Evolutionary conservation across 805 yeast species (phyloP).

Genomic region (Hanseniaspora lachancei): DNA sequence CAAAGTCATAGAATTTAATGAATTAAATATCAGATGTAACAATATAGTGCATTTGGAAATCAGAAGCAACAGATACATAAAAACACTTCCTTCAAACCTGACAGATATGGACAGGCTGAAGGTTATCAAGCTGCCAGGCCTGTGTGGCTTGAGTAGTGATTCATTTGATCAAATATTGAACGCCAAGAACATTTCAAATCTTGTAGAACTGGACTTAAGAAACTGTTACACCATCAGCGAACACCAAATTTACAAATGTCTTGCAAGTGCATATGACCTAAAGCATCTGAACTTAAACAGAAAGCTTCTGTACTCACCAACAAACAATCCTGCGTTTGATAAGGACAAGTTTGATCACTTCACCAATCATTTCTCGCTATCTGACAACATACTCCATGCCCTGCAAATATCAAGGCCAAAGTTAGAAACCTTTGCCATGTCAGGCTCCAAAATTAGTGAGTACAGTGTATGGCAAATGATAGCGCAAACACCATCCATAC

Average conservation of each 20-base stretch:
- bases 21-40: constrained; percentile 5
- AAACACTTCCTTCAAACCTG: not conserved
- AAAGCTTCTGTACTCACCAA: constrained; percentile 1
- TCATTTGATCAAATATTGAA: not conserved
- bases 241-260: not conserved
- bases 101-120: not conserved
- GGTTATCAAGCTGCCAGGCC: not conserved
- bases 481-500: not conserved
- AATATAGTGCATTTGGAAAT: constrained; percentile 10
- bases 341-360: not conserved
- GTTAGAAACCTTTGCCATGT: constrained; percentile 63
- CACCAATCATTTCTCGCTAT: not conserved
- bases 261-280: not conserved
- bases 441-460: constrained; percentile 77
- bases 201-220: constrained; percentile 4
- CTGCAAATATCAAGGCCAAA: constrained; percentile 4
- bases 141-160: constrained; percentile 3
- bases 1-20: not conserved
- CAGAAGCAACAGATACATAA: constrained; percentile 9
- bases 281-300: constrained; percentile 10
- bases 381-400: constrained; percentile 9
- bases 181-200: not conserved
- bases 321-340: not conserved
- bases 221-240: constrained; percentile 11
- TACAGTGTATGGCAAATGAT: constrained; percentile 71